Conservation (phyloP, 805 yeast genomes). For the Wickerhamiella bombiphila region DNA sequence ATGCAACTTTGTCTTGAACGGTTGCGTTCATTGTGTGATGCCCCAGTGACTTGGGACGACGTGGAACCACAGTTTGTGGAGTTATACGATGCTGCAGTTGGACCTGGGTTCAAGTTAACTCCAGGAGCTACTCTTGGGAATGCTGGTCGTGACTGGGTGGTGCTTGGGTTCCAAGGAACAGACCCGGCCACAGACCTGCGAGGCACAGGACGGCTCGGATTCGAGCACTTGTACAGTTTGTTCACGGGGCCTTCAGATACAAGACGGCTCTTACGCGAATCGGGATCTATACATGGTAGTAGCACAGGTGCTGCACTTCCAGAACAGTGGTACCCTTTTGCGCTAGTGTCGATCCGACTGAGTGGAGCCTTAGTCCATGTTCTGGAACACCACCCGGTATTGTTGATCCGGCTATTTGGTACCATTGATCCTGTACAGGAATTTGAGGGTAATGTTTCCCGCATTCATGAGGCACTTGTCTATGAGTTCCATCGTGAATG, state of each 20-base stretch:
- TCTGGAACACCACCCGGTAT: conserved; percentile 7
- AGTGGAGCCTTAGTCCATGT: conserved; percentile 10
- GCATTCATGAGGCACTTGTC: conserved; percentile 13
- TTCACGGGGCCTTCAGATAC: conserved; percentile 4
- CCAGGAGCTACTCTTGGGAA: no score
- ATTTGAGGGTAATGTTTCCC: conserved; percentile 3
- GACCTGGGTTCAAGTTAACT: no score
- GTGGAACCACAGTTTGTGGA: neutral
- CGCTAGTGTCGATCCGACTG: conserved; percentile 23
- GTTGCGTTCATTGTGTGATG: conserved; percentile 4
- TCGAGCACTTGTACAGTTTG: conserved; percentile 13
- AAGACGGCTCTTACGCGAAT: conserved; percentile 13
- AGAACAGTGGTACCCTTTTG: conserved; percentile 24
- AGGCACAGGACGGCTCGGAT: conserved; percentile 22
- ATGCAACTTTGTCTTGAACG: conserved; percentile 3
- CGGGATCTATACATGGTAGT: conserved; percentile 15
- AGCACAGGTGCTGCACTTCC: neutral
- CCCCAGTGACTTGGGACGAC: conserved; percentile 3
- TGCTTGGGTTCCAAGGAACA: conserved; percentile 27
- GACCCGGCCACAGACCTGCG: conserved; percentile 28
- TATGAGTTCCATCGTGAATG: conserved; percentile 18
- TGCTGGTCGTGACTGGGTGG: conserved; percentile 20
- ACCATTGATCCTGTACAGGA: neutral
- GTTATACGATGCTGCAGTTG: conserved; percentile 1
- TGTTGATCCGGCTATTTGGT: conserved; percentile 6